These are phyloP conservation scores for Barbatosphaeria neglecta DNA, from an alignment of 495 filamentous ascomycete species.

Conservation along the genomic window DNA sequence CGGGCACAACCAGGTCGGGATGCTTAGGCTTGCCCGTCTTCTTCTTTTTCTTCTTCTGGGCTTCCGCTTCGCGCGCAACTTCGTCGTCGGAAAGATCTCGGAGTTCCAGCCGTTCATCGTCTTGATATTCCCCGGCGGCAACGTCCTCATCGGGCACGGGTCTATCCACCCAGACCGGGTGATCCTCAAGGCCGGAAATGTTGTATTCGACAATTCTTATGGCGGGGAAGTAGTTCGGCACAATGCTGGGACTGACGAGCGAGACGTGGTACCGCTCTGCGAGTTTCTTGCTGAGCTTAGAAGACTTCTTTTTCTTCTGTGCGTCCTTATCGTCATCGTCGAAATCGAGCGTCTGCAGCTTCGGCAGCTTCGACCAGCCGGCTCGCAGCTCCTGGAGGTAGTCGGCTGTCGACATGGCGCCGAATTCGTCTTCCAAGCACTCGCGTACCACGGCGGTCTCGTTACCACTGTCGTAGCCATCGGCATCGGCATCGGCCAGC, in stretches of 20 bases:
- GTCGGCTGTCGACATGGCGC: constrained; percentile 50
- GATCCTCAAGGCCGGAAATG: constrained; percentile 60
- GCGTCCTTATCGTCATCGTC: constrained; percentile 24
- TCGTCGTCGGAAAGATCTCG: not conserved
- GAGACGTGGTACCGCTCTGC: constrained; percentile 77
- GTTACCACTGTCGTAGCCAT: constrained; percentile 6
- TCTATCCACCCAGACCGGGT: constrained; percentile 35
- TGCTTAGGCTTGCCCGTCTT: constrained; percentile 47
- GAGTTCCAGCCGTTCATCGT: constrained; percentile 12
- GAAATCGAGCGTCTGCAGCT: constrained; percentile 24
- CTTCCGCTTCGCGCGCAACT: constrained; percentile 1
- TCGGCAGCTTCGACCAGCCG: constrained; percentile 64
- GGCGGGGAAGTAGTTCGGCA: constrained; percentile 88
- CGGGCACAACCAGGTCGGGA: constrained; percentile 53
- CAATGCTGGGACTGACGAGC: constrained; percentile 70
- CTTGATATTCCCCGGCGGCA: not conserved
- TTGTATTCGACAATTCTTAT: constrained; percentile 89
- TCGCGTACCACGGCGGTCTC: constrained; percentile 9
- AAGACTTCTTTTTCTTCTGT: constrained; percentile 37
- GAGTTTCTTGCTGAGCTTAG: constrained; percentile 46
- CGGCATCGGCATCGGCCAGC: constrained; percentile 32
- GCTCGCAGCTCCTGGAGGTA: constrained; percentile 74
- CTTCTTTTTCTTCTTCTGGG: constrained; percentile 11
- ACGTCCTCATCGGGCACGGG: constrained; percentile 1
- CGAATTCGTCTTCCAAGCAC: constrained; percentile 42